phyloP scores from a whole-genome alignment of 257 asterid genomes.

The Asclepias syriaca region DNA sequence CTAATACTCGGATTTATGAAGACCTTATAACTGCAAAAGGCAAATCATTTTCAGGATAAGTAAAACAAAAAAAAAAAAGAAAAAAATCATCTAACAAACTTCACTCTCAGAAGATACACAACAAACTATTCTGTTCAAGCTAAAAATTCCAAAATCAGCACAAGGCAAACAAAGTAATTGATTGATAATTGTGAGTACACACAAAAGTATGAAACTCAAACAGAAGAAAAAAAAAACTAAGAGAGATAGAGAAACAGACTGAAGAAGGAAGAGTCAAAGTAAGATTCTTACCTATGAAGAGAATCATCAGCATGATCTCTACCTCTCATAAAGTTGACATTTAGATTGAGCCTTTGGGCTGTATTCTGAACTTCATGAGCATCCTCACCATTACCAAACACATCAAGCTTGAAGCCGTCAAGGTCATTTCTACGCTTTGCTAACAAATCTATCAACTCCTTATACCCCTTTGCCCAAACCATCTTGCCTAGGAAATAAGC shows the following conservation, averaged over 20 bases:
- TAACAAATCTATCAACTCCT: conserved; percentile 83
- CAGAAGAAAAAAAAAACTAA: not conserved
- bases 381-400: conserved; percentile 93
- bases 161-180: not conserved
- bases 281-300: conserved; percentile 65
- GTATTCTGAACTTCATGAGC: conserved; percentile 89
- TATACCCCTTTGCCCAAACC: conserved; percentile 99
- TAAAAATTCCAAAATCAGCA: not conserved
- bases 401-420: conserved; percentile 87
- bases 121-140: not conserved
- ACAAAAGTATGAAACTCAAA: not conserved
- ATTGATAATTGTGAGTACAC: not conserved
- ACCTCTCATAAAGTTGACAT: conserved; percentile 88
- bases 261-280: not conserved
- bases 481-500: conserved; percentile 97
- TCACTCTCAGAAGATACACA: not conserved
- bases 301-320: conserved; percentile 98
- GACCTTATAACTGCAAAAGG: conserved; percentile 77
- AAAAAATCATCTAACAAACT: not conserved
- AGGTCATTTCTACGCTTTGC: conserved; percentile 71
- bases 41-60: conserved; percentile 9
- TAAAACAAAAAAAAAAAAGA: too few species aligned
- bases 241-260: not conserved
- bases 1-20: conserved; percentile 96
- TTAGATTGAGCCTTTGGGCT: conserved; percentile 72